Conservation (phyloP, 1,284 basidiomycete genomes). For the Laetiporus sulphureus region DNA sequence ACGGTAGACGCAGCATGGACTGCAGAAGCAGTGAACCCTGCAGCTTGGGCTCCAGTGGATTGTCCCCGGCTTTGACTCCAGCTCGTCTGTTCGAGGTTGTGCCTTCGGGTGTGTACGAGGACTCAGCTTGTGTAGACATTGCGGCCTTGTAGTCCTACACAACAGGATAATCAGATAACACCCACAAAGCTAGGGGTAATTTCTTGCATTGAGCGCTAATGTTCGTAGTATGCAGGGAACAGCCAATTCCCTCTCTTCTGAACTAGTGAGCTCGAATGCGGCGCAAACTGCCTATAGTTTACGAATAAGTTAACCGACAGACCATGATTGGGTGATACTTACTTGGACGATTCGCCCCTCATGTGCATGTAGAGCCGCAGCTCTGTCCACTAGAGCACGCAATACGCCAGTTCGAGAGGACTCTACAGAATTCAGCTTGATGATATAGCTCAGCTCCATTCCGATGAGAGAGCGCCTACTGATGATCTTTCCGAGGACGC, state of each 20-base stretch:
- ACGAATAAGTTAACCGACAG: not conserved
- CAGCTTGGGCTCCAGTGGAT: slow-evolving; percentile 56
- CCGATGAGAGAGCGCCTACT: slow-evolving; percentile 31
- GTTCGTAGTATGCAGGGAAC: slow-evolving; percentile 43
- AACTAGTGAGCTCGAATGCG: slow-evolving; percentile 50
- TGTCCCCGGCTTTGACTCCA: slow-evolving; percentile 18
- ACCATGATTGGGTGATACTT: slow-evolving; percentile 10
- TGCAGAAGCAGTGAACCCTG: slow-evolving; percentile 86
- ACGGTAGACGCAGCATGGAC: slow-evolving; percentile 63
- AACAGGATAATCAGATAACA: no score
- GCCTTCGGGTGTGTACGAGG: slow-evolving; percentile 9
- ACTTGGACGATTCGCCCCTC: slow-evolving; percentile 45
- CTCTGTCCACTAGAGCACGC: slow-evolving; percentile 66
- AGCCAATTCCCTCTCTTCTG: slow-evolving; percentile 30
- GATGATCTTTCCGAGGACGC: slow-evolving; percentile 43
- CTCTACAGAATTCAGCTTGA: slow-evolving; percentile 27
- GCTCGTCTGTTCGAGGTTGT: slow-evolving; percentile 11
- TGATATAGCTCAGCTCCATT: slow-evolving; percentile 14
- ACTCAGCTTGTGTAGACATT: slow-evolving; percentile 5
- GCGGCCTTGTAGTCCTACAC: slow-evolving; percentile 32
- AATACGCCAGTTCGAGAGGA: slow-evolving; percentile 60
- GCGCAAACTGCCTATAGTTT: slow-evolving; percentile 29
- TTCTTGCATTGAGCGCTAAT: no score
- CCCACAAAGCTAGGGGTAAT: no score
- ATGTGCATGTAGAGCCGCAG: slow-evolving; percentile 37